Evolutionary conservation across 2,329 filamentous ascomycete species (phyloP), one percentile per base, ranked within the genome.

Genomic region (Aspergillus brasiliensis): DNA sequence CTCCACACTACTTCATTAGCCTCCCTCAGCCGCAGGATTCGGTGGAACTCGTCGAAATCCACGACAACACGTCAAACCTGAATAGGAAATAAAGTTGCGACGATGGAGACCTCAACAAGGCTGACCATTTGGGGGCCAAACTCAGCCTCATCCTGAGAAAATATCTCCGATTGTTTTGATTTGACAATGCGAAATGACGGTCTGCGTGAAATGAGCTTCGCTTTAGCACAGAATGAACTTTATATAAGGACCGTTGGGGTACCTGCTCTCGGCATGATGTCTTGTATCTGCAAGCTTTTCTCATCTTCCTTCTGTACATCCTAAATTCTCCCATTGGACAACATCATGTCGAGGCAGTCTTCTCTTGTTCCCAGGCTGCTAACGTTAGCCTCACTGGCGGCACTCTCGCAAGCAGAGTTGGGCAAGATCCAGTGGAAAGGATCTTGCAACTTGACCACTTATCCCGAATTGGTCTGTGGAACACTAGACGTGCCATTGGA

Each of bases 401-500:
- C 52, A 17, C 15, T 46, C 25, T 19, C 52, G 15, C 52, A 55
- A 34, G 52, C 52, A 21, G 52, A 55, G 31, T 19, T 55, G 11
- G 52, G 52, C n/a, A 55, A 55, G 13, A 46, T 55, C 25, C 38
- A 47, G 3, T 55, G 52, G 52, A 55, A 27, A 55, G 52, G 52
- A 21, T 40, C 19, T 10, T 55, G 52, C 11, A 27, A 31, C 40
- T 27, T 40, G 15, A 55, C 52, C 8, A 55, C 28, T 55, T 38
- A 8, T 2, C 44, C 52, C 3, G 10, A 17, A 23, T 23, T 44
- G 40, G 13, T 44, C 19, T 62, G 60, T 31, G 60, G 53, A n/a
- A 54, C 57, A 19, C 44, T 60, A 8, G 60, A 62, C 3, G 60
- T 62, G 27, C 60, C 60, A 4, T 54, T 57, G 17, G 60, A 62